Evolutionary conservation across 2,329 filamentous ascomycete genomes (phyloP).

Genomic region (Beauveria sp.): DNA sequence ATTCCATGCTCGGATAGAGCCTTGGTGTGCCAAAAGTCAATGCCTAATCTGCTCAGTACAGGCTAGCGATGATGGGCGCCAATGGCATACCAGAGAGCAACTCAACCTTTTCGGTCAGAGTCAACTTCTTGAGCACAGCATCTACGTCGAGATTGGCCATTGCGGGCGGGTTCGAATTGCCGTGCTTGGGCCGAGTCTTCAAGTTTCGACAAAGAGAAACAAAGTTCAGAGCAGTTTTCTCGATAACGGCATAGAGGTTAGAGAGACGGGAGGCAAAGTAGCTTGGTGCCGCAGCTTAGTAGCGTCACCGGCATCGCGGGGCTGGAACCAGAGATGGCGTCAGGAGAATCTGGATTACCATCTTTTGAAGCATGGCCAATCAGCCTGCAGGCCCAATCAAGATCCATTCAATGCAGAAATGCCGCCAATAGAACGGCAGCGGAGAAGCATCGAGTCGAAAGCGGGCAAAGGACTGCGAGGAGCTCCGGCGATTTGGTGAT

Average conservation of each 20-base stretch:
- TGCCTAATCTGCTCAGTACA: constrained; percentile 30
- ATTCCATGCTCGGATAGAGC: constrained; percentile 52
- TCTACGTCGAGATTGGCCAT: constrained; percentile 50
- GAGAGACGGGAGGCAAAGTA: neutral
- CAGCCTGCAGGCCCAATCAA: neutral
- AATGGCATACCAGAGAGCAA: constrained; percentile 38
- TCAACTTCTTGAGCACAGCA: constrained; percentile 45
- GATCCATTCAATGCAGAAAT: neutral
- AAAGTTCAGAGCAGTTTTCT: neutral
- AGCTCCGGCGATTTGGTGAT: neutral
- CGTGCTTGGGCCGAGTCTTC: neutral
- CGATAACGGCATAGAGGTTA: neutral
- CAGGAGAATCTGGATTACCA: neutral
- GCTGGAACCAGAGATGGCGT: neutral
- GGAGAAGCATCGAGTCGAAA: neutral
- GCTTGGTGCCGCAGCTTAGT: constrained; percentile 1
- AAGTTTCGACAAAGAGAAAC: neutral
- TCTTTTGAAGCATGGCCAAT: neutral
- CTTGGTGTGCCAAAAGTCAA: constrained; percentile 65
- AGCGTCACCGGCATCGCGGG: constrained; percentile 2
- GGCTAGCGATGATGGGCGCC: neutral
- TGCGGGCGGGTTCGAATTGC: constrained; percentile 8
- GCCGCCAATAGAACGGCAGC: neutral
- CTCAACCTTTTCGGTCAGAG: constrained; percentile 43
- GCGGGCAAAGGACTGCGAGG: neutral